These are phyloP conservation scores for Bisporella sp. DNA, from an alignment of 2,329 filamentous ascomycete genomes.

Conservation along the genomic window DNA sequence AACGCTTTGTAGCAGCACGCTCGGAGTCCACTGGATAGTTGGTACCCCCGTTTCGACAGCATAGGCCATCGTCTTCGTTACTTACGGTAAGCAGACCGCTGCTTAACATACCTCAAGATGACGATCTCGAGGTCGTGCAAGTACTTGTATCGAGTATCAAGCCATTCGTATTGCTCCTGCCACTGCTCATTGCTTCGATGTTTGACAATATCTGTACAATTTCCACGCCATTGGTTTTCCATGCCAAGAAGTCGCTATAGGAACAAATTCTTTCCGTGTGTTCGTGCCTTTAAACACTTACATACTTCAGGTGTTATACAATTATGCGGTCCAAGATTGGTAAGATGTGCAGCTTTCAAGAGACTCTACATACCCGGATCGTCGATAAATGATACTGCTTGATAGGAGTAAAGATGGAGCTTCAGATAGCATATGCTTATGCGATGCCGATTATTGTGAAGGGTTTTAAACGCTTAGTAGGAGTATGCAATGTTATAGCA, in stretches of 20 bases:
- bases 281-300: constrained; percentile 10
- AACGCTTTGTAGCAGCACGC: no score
- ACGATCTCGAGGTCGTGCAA: constrained; percentile 14
- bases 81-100: constrained; percentile 7
- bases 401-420: no score
- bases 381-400: no score
- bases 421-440: not conserved
- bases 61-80: constrained; percentile 7
- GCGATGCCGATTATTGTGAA: constrained; percentile 5
- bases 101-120: constrained; percentile 6
- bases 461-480: constrained; percentile 11
- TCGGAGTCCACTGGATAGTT: no score
- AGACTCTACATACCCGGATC: no score
- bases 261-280: constrained; percentile 12
- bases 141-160: constrained; percentile 14
- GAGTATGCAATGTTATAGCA: constrained; percentile 7
- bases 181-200: no score
- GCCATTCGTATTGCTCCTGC: constrained; percentile 9
- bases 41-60: constrained; percentile 6
- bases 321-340: constrained; percentile 8
- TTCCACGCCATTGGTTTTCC: constrained; percentile 3
- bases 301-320: constrained; percentile 12
- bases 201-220: not conserved
- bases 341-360: constrained; percentile 4
- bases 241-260: constrained; percentile 9